Evolutionary conservation across 495 filamentous ascomycete genomes (phyloP), one percentile per base, ranked within the genome.

Genomic region (Ascobolus immersus): DNA sequence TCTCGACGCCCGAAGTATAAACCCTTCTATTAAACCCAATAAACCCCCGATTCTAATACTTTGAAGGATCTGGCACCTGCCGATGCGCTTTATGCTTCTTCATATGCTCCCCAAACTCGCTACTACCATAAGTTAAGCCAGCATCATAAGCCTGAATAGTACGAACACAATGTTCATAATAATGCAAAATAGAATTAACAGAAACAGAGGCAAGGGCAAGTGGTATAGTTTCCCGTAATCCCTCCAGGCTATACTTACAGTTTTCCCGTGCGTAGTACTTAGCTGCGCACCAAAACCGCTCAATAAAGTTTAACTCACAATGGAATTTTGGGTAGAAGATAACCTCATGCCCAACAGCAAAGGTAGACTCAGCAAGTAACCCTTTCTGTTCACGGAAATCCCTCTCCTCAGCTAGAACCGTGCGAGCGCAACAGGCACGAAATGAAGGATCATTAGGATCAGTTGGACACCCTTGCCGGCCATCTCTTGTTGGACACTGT

Each of bases 301-400:
- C 18, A 24, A 35, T 38, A 5, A 18, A 41, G n/a, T 40, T 40
- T 4, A 36, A 17, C 21, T 39, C 36, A 32, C 30, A 34, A 20
- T 39, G 21, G 3, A 39, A 27, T n/a, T 23, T 28, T 11, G 28
- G 25, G 32, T 30, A 32, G n/a, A 30, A 28, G 10, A 36, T 2
- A 22, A 26, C 12, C 24, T 27, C 11, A 34, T 39, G 36, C 4
- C 30, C 17, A 2, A 6, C 4, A 11, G 19, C 24, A 8, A 28
- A 18, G n/a, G 28, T 21, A 5, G n/a, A 19, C 15, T 37, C 34
- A 3, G 25, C 2, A 4, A 40, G 9, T 17, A 5, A 36, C 12
- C 38, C 34, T 17, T 21, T 28, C 32, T 36, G 28, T 19, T 11
- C 7, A 5, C 19, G 11, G 32, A 40, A 40, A 28, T 39, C 38